These are phyloP conservation scores for Pleomassaria siparia DNA, from an alignment of 2,329 filamentous ascomycete genomes.

Conservation along the genomic window DNA sequence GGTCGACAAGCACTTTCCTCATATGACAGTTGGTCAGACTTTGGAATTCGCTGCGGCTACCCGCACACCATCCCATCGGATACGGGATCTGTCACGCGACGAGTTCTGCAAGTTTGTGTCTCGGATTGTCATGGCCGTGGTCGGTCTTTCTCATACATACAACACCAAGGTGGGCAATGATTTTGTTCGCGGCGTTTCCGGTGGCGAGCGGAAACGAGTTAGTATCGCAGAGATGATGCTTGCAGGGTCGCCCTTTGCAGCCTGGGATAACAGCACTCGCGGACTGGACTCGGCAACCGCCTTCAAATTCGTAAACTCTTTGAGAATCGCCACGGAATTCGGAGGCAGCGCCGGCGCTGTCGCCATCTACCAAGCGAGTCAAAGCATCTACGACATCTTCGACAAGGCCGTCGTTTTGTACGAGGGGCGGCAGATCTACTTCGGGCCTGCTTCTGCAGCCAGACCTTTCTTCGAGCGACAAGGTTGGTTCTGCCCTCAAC, in stretches of 20 bases:
- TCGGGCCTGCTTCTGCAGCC: conserved; percentile 62
- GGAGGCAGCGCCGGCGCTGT: conserved; percentile 50
- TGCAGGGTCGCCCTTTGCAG: conserved; percentile 41
- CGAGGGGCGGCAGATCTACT: conserved; percentile 68
- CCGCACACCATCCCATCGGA: conserved; percentile 50
- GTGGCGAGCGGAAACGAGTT: conserved; percentile 4
- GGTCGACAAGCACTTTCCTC: conserved; percentile 57
- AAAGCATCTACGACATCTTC: conserved; percentile 67
- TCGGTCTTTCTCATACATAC: conserved; percentile 58
- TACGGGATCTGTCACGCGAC: conserved; percentile 42
- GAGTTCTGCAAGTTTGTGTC: conserved; percentile 50
- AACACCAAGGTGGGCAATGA: conserved; percentile 42
- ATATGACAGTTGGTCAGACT: conserved; percentile 60
- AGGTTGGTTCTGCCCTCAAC: conserved; percentile 68
- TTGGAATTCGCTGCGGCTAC: conserved; percentile 58
- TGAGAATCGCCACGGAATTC: conserved; percentile 54
- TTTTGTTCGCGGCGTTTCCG: conserved; percentile 3
- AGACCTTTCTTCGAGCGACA: conserved; percentile 67
- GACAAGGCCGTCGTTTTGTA: conserved; percentile 72
- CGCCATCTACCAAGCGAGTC: conserved; percentile 63
- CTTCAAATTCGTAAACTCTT: conserved; percentile 57
- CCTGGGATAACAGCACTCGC: conserved; percentile 51
- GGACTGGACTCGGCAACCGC: conserved; percentile 50
- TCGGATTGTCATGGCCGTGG: conserved; percentile 55
- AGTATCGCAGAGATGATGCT: conserved; percentile 23